Evolutionary conservation across 805 yeast species (phyloP).

Genomic region (Naumovozyma castellii): DNA sequence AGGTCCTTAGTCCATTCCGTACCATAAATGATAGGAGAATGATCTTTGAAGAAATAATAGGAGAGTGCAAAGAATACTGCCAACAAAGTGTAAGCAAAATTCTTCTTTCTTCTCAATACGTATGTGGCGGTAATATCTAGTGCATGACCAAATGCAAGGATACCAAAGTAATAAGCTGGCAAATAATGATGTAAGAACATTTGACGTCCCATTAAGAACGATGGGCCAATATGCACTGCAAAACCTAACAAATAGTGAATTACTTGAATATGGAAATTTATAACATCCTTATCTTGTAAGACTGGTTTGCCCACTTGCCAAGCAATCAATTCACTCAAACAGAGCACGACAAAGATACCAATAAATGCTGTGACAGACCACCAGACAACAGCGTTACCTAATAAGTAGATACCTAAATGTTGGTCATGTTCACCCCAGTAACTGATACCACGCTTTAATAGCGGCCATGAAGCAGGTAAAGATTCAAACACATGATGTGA

Average conservation of each 20-base stretch:
- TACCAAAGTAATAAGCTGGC: conserved; percentile 85
- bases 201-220: conserved; percentile 85
- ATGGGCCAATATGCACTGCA: conserved; percentile 63
- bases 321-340: conserved; percentile 37
- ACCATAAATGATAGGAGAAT: conserved; percentile 72
- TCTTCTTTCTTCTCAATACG: conserved; percentile 34
- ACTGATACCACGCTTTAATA: conserved; percentile 66
- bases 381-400: conserved; percentile 79
- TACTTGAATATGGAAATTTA: conserved; percentile 56
- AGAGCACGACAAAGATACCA: conserved; percentile 40
- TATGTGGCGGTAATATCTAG: conserved; percentile 44
- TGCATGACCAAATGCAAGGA: conserved; percentile 64
- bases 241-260: conserved; percentile 61
- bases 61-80: conserved; percentile 41
- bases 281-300: conserved; percentile 42
- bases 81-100: conserved; percentile 38
- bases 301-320: conserved; percentile 58
- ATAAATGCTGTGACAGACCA: conserved; percentile 56
- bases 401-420: conserved; percentile 52
- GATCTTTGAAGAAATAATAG: conserved; percentile 45
- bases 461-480: conserved; percentile 65
- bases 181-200: conserved; percentile 87
- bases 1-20: conserved; percentile 62
- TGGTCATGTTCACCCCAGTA: conserved; percentile 49
- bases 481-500: conserved; percentile 66